phyloP scores from a whole-genome alignment of 768 basidiomycete genomes.

The Tubosaeta brunneosetosa region DNA sequence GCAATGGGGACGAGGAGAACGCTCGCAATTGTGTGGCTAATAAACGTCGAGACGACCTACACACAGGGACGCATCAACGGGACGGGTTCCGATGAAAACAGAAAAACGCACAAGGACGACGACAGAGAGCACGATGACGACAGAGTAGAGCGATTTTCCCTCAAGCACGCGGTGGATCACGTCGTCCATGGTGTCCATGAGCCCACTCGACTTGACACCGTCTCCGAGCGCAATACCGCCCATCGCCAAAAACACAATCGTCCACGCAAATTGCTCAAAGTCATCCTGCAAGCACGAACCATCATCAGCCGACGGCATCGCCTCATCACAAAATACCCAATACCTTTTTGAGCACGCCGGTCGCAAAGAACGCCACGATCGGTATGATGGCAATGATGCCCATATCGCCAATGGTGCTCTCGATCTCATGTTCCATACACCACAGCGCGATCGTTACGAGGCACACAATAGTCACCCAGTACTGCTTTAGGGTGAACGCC shows the following conservation, averaged over 20 bases:
- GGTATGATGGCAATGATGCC: conserved; percentile 95
- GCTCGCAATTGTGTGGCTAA: conserved; percentile 96
- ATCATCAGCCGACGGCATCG: not conserved
- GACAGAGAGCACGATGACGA: conserved; percentile 66
- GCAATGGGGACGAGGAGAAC: conserved; percentile 97
- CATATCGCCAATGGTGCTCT: conserved; percentile 86
- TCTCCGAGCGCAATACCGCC: conserved; percentile 96
- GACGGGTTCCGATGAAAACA: not conserved
- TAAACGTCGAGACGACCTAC: conserved; percentile 87
- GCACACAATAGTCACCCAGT: conserved; percentile 83
- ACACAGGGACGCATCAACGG: not conserved
- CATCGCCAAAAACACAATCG: conserved; percentile 95
- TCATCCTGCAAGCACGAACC: conserved; percentile 57
- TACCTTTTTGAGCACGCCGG: conserved; percentile 91
- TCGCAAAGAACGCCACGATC: conserved; percentile 89
- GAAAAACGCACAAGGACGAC: conserved; percentile 55
- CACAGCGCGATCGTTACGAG: conserved; percentile 81
- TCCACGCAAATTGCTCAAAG: conserved; percentile 93
- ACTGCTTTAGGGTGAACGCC: conserved; percentile 77
- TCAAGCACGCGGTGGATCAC: conserved; percentile 55
- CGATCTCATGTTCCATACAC: conserved; percentile 81
- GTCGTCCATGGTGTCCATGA: conserved; percentile 73
- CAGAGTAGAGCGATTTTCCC: conserved; percentile 60
- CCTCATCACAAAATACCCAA: conserved; percentile 3
- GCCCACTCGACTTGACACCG: conserved; percentile 84